Evolutionary conservation across 768 basidiomycete species (phyloP).

Genomic region (Russula olivacea): DNA sequence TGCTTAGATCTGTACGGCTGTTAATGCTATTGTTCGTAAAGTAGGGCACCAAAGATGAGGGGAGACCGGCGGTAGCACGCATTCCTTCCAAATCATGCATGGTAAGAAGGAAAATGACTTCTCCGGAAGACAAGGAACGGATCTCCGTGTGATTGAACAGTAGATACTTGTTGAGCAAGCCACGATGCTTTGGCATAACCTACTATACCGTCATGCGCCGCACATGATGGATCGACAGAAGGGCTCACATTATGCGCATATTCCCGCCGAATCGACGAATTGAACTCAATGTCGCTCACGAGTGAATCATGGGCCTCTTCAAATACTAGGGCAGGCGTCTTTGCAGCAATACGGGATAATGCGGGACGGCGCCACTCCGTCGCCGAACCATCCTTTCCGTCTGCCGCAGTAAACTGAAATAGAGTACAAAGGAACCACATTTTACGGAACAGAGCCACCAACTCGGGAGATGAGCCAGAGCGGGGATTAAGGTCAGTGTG

Average conservation of each 20-base stretch:
- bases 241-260: constrained; percentile 64
- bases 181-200: constrained; percentile 67
- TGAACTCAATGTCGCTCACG: constrained; percentile 87
- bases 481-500: constrained; percentile 65
- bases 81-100: constrained; percentile 87
- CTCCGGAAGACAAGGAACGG: constrained; percentile 69
- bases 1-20: constrained; percentile 54
- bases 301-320: constrained; percentile 80
- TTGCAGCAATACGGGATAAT: constrained; percentile 70
- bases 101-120: constrained; percentile 76
- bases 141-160: constrained; percentile 62
- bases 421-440: constrained; percentile 92
- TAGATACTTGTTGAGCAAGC: constrained; percentile 57
- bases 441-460: constrained; percentile 79
- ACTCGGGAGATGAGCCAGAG: constrained; percentile 45
- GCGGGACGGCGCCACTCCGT: constrained; percentile 78
- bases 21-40: constrained; percentile 87
- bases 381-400: constrained; percentile 50
- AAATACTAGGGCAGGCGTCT: constrained; percentile 79
- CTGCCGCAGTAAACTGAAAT: constrained; percentile 63
- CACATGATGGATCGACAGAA: background rate
- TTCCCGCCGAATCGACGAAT: constrained; percentile 82
- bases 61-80: constrained; percentile 71
- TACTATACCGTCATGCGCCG: constrained; percentile 30
- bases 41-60: constrained; percentile 79